Base-by-base conservation (phyloP, 495 filamentous ascomycete genomes). In the Hypoxylon subgilvum region DNA sequence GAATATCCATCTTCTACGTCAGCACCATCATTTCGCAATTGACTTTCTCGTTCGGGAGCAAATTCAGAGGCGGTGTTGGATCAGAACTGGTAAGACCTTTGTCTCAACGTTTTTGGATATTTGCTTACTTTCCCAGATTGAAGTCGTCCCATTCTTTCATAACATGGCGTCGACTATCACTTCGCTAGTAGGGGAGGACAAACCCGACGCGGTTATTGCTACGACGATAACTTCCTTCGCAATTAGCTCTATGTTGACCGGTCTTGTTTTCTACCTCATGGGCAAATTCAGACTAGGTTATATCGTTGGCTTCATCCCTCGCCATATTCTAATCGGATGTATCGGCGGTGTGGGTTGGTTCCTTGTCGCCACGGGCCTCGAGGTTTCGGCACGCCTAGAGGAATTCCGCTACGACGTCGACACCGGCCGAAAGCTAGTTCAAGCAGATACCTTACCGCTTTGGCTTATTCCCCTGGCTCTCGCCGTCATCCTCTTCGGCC, bases 311-410 rank as follows among this genome's bases (percentile, higher is more conserved):
- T 98, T 97, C 76, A 97, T 98, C 61, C 94, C 94, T 21, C 84
- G 92, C 25, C 92, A 95, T 57, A 97, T 98, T 58, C 72, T 97
- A n/a, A 90, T 96, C 38, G 94, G 94, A 18, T 97, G 95, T 67
- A 97, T 98, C 55, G 94, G 95, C 32, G 94, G 94, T 48, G 95
- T 98, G 16, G 94, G 94, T n/a, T 95, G 90, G 79, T 98, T 98
- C 72, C 82, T 98, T 18, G 75, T 97, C 40, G 84, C 87, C 32
- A 98, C 94, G 1, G 94, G 89, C 18, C 81, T 98, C 39, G 94
- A 98, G 65, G 94, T 98, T 16, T 93, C 91, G n/a, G 92, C 92
- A 6, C 82, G 91, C 28, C 78, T 98, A 18, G 91, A 92, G 5
- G 89, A 88, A 66, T 79, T 97, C 13, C 83, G 88, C 58, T 96